phyloP scores from a whole-genome alignment of 768 basidiomycete species.

The Tremella mesenterica region DNA sequence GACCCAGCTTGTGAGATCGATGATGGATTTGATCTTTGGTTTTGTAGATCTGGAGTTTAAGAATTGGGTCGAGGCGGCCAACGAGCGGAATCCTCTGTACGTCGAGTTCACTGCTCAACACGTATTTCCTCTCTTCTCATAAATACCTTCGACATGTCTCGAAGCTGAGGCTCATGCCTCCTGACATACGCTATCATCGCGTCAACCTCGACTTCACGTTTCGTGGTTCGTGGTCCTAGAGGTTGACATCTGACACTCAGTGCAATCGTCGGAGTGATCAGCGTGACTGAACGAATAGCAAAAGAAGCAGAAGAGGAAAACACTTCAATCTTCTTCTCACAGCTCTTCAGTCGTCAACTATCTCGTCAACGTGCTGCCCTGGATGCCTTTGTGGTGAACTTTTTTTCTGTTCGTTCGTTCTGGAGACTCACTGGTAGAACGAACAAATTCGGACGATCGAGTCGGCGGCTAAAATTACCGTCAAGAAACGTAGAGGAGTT shows the following conservation, averaged over 20 bases:
- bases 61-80: slow-evolving; percentile 69
- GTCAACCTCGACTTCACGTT: too few species aligned
- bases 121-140: neutral
- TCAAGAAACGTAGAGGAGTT: slow-evolving; percentile 86
- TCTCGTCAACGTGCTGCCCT: slow-evolving; percentile 64
- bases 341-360: slow-evolving; percentile 73
- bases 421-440: slow-evolving; percentile 49
- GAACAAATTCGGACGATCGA: slow-evolving; percentile 83
- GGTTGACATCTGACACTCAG: slow-evolving; percentile 46
- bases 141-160: neutral
- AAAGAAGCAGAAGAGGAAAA: slow-evolving; percentile 69
- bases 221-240: neutral
- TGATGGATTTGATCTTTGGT: slow-evolving; percentile 91
- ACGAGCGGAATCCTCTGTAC: slow-evolving; percentile 70
- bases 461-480: slow-evolving; percentile 75
- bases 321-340: slow-evolving; percentile 59
- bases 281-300: slow-evolving; percentile 65
- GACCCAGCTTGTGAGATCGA: slow-evolving; percentile 69
- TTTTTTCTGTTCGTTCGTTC: neutral
- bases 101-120: neutral
- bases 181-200: too few species aligned
- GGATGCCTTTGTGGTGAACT: slow-evolving; percentile 53
- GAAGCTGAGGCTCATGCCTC: neutral
- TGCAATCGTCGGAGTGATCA: slow-evolving; percentile 75
- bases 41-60: slow-evolving; percentile 78